A percentile compares a stretch with the other conserved stretches of the same genome.
phyloP scores from a whole-genome alignment of 495 filamentous ascomycete genomes.

The Pseudevernia furfuracea region DNA sequence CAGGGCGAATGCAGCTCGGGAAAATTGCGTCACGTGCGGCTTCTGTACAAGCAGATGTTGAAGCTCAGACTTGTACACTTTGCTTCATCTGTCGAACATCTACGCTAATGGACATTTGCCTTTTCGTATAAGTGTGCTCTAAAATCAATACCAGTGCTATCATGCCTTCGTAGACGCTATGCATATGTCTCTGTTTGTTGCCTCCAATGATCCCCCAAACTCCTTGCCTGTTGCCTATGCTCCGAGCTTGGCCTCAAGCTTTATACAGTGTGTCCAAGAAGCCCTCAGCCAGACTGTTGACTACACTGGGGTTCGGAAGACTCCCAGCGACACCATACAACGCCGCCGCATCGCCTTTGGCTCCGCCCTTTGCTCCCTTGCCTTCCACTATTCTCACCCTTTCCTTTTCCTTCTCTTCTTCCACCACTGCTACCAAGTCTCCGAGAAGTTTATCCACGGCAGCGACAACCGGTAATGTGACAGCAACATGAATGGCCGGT shows the following conservation, averaged over 20 bases:
- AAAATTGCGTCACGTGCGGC: no score
- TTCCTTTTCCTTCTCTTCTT: slow-evolving; percentile 64
- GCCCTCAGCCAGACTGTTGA: slow-evolving; percentile 79
- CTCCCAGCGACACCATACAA: slow-evolving; percentile 94
- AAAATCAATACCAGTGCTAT: background rate
- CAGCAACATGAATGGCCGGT: slow-evolving; percentile 92
- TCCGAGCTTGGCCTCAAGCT: slow-evolving; percentile 47
- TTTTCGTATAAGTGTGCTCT: background rate
- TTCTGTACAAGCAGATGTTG: no score
- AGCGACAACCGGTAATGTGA: slow-evolving; percentile 79
- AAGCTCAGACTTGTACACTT: no score
- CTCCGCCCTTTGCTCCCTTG: slow-evolving; percentile 57
- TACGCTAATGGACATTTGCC: background rate
- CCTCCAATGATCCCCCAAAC: background rate
- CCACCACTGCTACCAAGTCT: slow-evolving; percentile 72
- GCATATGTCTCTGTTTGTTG: slow-evolving; percentile 1
- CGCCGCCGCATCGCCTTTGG: slow-evolving; percentile 66
- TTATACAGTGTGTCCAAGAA: slow-evolving; percentile 97
- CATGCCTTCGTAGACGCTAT: slow-evolving; percentile 12
- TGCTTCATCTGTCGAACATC: no score
- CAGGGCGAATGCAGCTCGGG: no score
- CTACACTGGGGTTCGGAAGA: slow-evolving; percentile 89
- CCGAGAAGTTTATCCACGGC: slow-evolving; percentile 66
- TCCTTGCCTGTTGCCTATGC: background rate
- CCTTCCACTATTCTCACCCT: slow-evolving; percentile 59